Conservation (phyloP, 805 yeast genomes). For the Sugiyamaella boreocaroliniensis region DNA sequence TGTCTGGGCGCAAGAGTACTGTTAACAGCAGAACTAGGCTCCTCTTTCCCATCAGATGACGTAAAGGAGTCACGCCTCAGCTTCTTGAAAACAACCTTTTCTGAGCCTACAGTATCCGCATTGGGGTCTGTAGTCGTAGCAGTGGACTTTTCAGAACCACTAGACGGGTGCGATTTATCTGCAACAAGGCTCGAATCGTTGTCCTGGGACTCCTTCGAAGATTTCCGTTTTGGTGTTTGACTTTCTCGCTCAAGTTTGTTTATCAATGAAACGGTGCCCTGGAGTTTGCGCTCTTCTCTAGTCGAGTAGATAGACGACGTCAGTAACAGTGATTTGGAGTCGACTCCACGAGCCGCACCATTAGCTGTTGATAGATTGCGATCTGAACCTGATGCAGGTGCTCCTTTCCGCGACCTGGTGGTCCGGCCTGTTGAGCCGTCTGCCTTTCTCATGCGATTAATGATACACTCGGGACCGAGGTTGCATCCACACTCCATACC, state of each 20-base stretch:
- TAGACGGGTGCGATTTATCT: not conserved
- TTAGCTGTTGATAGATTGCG: not conserved
- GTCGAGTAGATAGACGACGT: conserved; percentile 18
- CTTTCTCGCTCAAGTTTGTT: conserved; percentile 16
- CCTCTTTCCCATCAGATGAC: not conserved
- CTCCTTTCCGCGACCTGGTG: conserved; percentile 8
- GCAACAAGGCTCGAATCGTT: not conserved
- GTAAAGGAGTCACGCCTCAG: conserved; percentile 1
- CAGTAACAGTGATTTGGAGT: not conserved
- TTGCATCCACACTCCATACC: conserved; percentile 29
- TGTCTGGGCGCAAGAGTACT: conserved; percentile 3
- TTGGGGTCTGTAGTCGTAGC: not conserved
- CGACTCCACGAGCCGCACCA: not conserved
- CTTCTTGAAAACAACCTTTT: conserved; percentile 12
- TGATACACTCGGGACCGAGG: conserved; percentile 20
- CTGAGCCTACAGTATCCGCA: conserved; percentile 5
- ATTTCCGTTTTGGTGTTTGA: not conserved
- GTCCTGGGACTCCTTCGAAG: not conserved
- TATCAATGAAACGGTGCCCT: conserved; percentile 20
- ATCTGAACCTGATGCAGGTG: not conserved
- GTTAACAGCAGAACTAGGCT: not conserved
- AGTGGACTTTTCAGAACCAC: not conserved
- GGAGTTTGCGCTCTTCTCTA: conserved; percentile 25
- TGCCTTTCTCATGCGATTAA: conserved; percentile 21
- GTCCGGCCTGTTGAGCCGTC: conserved; percentile 6